phyloP scores from a whole-genome alignment of 192 early-diverging fungal species.

The Rhizophagus clarus region DNA sequence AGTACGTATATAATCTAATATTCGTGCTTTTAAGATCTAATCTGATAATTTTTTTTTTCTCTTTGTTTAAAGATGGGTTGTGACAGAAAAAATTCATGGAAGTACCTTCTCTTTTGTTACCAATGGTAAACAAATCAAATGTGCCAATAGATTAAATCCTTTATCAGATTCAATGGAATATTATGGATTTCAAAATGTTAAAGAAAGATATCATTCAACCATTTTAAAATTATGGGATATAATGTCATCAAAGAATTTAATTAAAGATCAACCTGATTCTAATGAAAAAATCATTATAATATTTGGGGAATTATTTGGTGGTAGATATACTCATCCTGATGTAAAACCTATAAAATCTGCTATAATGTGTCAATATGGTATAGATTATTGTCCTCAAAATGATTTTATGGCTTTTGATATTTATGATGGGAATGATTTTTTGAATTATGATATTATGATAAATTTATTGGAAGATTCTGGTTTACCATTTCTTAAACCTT shows the following conservation, averaged over 20 bases:
- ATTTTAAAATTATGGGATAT: background rate
- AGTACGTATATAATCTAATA: background rate
- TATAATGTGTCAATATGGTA: constrained; percentile 4
- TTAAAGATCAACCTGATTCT: background rate
- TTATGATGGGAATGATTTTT: background rate
- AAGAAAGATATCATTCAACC: background rate
- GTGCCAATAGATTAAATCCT: background rate
- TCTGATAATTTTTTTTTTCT: too few species aligned
- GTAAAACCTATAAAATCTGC: background rate
- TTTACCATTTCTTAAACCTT: background rate
- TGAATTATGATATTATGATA: background rate
- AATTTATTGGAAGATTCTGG: background rate
- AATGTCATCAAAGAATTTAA: constrained; percentile 2
- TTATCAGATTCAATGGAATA: background rate
- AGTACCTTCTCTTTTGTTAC: constrained; percentile 12
- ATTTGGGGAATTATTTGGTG: constrained; percentile 15
- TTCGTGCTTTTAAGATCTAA: too few species aligned
- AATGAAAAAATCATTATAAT: background rate
- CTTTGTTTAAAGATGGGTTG: background rate
- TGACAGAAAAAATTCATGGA: constrained; percentile 6
- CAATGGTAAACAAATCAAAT: constrained; percentile 6
- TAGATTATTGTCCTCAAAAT: constrained; percentile 11
- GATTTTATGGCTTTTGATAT: constrained; percentile 15
- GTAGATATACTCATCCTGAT: background rate
- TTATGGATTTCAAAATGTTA: background rate